Percentiles rank a stretch among this genome's conserved stretches.
Evolutionary conservation across 169 alveolate species (phyloP).

Genomic region (Fabrea salina): DNA sequence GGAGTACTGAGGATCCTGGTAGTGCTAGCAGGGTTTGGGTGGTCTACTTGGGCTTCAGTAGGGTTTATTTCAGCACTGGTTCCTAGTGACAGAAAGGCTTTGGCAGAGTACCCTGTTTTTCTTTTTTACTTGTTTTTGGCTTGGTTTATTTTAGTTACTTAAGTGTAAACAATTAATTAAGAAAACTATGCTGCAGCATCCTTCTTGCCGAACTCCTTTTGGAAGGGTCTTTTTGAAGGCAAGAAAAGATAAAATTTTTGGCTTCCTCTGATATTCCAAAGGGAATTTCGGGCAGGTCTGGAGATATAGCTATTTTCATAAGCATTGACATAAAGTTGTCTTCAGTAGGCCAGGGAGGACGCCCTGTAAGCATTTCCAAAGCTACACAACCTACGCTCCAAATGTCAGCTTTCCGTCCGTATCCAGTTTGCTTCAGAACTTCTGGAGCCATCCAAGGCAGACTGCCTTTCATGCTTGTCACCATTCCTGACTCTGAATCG

Average conservation of each 20-base stretch:
- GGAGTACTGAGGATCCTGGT: conserved; percentile 37
- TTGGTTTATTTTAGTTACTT: conserved; percentile 62
- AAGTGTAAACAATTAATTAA: conserved; percentile 5
- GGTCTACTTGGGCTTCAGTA: conserved; percentile 72
- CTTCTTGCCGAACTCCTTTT: neutral
- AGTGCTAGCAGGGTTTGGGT: conserved; percentile 52
- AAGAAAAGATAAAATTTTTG: neutral
- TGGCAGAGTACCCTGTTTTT: conserved; percentile 86
- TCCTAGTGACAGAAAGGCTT: conserved; percentile 61
- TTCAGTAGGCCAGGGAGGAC: conserved; percentile 60
- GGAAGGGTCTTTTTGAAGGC: neutral
- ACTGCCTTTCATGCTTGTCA: conserved; percentile 52
- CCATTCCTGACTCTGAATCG: conserved; percentile 27
- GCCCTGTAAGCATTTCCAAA: conserved; percentile 70
- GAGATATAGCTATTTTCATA: neutral
- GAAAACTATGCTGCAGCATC: neutral
- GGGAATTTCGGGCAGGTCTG: neutral
- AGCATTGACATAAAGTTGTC: neutral
- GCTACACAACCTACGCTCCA: conserved; percentile 82
- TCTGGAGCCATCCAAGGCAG: conserved; percentile 85
- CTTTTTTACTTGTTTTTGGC: conserved; percentile 81
- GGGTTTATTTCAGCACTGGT: conserved; percentile 76
- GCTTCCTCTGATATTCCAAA: neutral
- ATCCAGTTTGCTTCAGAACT: conserved; percentile 52
- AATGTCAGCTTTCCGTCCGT: conserved; percentile 75